These are phyloP conservation scores for Sutorius australiensis DNA, from an alignment of 768 basidiomycete genomes.

Conservation along the genomic window DNA sequence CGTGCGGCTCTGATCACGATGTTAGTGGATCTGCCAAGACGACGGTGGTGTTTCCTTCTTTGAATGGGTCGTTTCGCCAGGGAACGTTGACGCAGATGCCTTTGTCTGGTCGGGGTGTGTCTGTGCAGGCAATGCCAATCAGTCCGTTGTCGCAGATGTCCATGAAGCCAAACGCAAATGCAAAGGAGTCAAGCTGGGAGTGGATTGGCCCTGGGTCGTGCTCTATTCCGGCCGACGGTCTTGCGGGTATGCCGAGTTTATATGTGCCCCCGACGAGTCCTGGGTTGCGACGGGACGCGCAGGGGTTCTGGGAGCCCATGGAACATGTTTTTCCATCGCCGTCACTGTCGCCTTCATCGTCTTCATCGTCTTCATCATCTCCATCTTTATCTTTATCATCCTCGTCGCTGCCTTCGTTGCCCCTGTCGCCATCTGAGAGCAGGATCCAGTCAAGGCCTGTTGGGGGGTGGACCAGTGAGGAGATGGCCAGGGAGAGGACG, in stretches of 20 bases:
- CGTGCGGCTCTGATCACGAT: not conserved
- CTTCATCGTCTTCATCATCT: too few relatives aligned
- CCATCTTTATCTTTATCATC: constrained; percentile 11
- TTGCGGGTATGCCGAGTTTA: constrained; percentile 6
- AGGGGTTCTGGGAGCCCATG: constrained; percentile 28
- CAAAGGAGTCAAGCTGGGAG: not conserved
- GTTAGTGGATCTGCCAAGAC: constrained; percentile 5
- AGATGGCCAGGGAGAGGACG: not conserved
- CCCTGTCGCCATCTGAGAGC: constrained; percentile 14
- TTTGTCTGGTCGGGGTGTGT: not conserved
- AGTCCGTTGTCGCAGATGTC: not conserved
- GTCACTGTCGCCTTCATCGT: too few relatives aligned
- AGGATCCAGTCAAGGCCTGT: not conserved
- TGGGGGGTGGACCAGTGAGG: constrained; percentile 6
- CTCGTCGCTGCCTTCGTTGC: constrained; percentile 14
- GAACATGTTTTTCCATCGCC: not conserved
- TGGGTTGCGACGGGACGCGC: constrained; percentile 22
- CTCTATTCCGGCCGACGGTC: constrained; percentile 1
- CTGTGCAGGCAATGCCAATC: constrained; percentile 8
- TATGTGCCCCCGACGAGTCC: constrained; percentile 7
- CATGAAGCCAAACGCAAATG: too few relatives aligned
- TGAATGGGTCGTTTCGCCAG: constrained; percentile 24
- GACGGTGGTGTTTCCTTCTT: constrained; percentile 22
- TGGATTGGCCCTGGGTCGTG: not conserved
- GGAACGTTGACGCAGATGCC: not conserved